These are phyloP conservation scores for Spiromastix sp. DNA, from an alignment of 2,329 filamentous ascomycete species.

Conservation along the genomic window DNA sequence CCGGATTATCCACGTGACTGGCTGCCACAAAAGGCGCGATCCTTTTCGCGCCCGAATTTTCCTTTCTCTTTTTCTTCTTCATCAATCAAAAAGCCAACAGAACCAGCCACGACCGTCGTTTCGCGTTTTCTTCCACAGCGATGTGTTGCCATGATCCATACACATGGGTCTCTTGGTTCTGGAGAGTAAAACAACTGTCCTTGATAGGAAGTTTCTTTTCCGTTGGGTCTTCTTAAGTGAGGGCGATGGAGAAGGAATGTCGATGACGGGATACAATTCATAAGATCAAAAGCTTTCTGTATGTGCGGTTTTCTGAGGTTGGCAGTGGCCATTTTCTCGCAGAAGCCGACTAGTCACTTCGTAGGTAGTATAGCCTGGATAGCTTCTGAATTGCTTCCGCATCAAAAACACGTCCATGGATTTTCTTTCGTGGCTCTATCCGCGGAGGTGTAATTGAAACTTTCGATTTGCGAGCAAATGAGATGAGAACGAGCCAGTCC, in stretches of 20 bases:
- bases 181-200: conserved; percentile 49
- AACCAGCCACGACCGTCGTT: conserved; percentile 61
- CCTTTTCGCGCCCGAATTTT: conserved; percentile 11
- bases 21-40: conserved; percentile 18
- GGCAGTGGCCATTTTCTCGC: too few species aligned
- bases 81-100: conserved; percentile 51
- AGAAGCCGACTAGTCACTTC: too few species aligned
- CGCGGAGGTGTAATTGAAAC: too few species aligned
- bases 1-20: too few species aligned
- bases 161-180: conserved; percentile 46
- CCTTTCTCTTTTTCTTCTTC: conserved; percentile 31
- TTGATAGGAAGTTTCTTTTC: conserved; percentile 61
- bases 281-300: too few species aligned
- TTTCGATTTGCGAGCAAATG: too few species aligned
- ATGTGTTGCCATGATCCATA: conserved; percentile 54
- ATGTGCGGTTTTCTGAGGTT: too few species aligned
- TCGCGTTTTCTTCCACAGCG: conserved; percentile 44
- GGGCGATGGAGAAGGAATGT: conserved; percentile 61
- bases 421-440: too few species aligned
- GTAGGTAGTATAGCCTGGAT: too few species aligned
- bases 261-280: conserved; percentile 53
- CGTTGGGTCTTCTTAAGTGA: conserved; percentile 61
- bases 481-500: too few species aligned
- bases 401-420: too few species aligned
- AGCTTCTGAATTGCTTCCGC: too few species aligned